Evolutionary conservation across 1,284 basidiomycete species (phyloP).

Genomic region (Phenoliferia sp.): DNA sequence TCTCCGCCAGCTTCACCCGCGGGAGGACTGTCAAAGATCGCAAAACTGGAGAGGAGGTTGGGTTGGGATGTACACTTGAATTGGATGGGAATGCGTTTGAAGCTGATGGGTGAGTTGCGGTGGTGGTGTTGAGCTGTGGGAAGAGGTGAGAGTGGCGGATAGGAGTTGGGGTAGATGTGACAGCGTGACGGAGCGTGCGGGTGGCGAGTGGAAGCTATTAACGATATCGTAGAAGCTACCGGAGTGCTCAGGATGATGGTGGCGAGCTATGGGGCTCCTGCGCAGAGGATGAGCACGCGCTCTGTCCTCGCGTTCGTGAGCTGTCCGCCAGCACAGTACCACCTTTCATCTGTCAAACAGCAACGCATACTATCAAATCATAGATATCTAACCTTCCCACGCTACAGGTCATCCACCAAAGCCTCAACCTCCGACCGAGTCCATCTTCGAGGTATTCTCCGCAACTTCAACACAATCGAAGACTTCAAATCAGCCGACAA

Average conservation of each 20-base stretch:
- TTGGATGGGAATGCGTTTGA: constrained; percentile 50
- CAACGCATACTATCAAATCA: not conserved
- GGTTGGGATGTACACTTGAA: constrained; percentile 35
- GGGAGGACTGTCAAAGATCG: constrained; percentile 70
- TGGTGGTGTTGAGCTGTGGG: not conserved
- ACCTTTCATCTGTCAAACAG: not conserved
- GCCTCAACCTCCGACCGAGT: constrained; percentile 30
- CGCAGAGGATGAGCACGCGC: too few relatives aligned
- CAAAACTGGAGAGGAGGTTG: constrained; percentile 52
- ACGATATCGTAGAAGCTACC: too few relatives aligned
- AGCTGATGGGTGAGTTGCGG: constrained; percentile 25
- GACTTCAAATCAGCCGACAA: constrained; percentile 91
- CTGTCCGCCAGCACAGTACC: too few relatives aligned
- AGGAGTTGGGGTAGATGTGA: too few relatives aligned
- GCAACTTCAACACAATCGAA: constrained; percentile 84
- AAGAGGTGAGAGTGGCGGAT: not conserved
- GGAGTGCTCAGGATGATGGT: too few relatives aligned
- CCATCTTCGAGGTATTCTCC: constrained; percentile 60
- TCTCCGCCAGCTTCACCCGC: constrained; percentile 64
- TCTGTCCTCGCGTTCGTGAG: too few relatives aligned
- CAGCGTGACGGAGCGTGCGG: too few relatives aligned
- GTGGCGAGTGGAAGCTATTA: not conserved
- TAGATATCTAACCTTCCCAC: not conserved
- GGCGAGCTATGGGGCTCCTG: too few relatives aligned
- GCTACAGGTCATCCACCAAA: not conserved